phyloP scores from a whole-genome alignment of 2,329 filamentous ascomycete species.

The Trichothecium roseum region DNA sequence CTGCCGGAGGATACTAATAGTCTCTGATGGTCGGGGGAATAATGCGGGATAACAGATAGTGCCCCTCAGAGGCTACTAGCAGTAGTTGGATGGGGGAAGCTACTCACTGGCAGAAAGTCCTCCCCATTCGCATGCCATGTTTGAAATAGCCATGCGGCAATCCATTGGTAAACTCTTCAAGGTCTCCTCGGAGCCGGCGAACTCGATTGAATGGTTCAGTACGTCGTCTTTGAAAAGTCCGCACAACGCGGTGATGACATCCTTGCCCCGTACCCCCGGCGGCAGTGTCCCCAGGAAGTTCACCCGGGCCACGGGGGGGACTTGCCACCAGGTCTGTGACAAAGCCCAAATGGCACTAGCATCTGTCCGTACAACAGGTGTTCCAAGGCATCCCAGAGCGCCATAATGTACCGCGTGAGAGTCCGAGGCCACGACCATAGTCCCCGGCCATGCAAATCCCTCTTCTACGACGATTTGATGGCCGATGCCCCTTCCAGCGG shows the following conservation, averaged over 20 bases:
- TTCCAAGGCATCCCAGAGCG: slow-evolving; percentile 68
- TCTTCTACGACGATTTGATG: slow-evolving; percentile 84
- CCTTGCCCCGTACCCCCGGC: slow-evolving; percentile 78
- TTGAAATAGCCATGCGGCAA: slow-evolving; percentile 61
- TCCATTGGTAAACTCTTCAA: slow-evolving; percentile 63
- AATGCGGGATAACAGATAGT: neutral
- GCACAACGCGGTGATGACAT: slow-evolving; percentile 84
- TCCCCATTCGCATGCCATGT: slow-evolving; percentile 80
- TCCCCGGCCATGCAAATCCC: slow-evolving; percentile 73
- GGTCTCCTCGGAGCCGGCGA: slow-evolving; percentile 70
- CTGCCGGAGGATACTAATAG: neutral
- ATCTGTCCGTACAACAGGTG: slow-evolving; percentile 77
- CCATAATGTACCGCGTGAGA: slow-evolving; percentile 70
- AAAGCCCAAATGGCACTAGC: slow-evolving; percentile 82
- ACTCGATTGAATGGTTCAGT: slow-evolving; percentile 84
- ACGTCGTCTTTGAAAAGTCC: slow-evolving; percentile 82
- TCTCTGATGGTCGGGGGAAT: neutral
- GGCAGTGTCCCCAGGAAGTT: slow-evolving; percentile 68
- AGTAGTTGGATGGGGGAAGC: too few relatives aligned
- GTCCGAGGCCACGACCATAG: slow-evolving; percentile 69
- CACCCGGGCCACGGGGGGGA: slow-evolving; percentile 74
- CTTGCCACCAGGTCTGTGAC: slow-evolving; percentile 75
- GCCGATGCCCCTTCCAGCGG: slow-evolving; percentile 70
- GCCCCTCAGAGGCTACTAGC: too few relatives aligned
- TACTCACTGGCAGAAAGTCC: slow-evolving; percentile 31